Percentiles rank a stretch among this genome's conserved stretches.
Evolutionary conservation across 176 grass and related monocot genomes (phyloP).

Genomic region (Juncus inflexus): DNA sequence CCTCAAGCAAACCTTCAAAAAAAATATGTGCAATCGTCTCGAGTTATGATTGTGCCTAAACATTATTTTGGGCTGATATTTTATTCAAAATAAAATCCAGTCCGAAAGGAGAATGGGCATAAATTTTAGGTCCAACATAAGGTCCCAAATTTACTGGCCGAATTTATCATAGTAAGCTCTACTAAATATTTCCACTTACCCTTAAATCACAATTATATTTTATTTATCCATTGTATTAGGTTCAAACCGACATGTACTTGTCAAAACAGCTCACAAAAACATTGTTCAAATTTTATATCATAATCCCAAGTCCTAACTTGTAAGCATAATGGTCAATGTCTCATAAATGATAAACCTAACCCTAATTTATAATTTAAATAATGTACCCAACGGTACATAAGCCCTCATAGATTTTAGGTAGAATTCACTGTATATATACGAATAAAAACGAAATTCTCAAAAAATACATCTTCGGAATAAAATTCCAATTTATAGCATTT

Average conservation of each 20-base stretch:
- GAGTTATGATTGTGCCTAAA: too few species aligned
- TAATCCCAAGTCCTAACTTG: constrained; percentile 7
- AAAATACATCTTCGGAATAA: too few species aligned
- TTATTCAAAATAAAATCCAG: too few species aligned
- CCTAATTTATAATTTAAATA: constrained; percentile 20
- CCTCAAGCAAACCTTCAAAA: too few species aligned
- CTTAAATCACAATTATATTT: too few species aligned
- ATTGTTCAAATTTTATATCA: background rate
- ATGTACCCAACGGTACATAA: background rate
- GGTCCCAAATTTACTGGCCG: constrained; percentile 3
- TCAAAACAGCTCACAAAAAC: constrained; percentile 17
- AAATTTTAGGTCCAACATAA: background rate
- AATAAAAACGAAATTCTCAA: too few species aligned
- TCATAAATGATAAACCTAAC: background rate
- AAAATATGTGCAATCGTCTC: too few species aligned
- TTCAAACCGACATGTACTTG: constrained; percentile 20
- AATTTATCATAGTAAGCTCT: background rate
- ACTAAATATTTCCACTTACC: background rate
- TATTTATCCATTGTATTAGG: background rate
- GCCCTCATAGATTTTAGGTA: background rate
- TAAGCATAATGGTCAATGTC: background rate
- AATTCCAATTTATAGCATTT: too few species aligned
- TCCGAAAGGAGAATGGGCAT: too few species aligned
- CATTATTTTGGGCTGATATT: too few species aligned
- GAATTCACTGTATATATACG: too few species aligned